Evolutionary conservation across 257 asterid species (phyloP).

Genomic region (Nyctanthes arbortristis): DNA sequence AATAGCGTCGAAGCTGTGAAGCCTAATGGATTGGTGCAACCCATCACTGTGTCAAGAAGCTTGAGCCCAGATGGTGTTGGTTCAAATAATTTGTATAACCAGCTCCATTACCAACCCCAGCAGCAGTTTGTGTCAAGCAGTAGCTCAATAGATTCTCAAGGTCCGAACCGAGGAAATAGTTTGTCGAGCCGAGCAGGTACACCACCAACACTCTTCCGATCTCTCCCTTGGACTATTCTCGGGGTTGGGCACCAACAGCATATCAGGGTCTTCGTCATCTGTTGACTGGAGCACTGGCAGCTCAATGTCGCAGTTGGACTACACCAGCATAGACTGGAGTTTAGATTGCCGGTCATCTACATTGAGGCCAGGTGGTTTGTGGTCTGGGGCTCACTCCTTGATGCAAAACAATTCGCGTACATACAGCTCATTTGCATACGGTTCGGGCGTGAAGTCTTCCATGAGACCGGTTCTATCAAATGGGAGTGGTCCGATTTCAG

Average conservation of each 20-base stretch:
- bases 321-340: slow-evolving; percentile 66
- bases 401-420: slow-evolving; percentile 40
- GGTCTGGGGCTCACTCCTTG: slow-evolving; percentile 46
- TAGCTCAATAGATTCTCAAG: slow-evolving; percentile 39
- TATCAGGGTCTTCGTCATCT: slow-evolving; percentile 49
- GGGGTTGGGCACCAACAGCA: slow-evolving; percentile 40
- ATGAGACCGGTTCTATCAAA: slow-evolving; percentile 51
- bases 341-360: slow-evolving; percentile 42
- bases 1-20: slow-evolving; percentile 32
- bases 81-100: slow-evolving; percentile 43
- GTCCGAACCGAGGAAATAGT: slow-evolving; percentile 33
- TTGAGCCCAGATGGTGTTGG: slow-evolving; percentile 36
- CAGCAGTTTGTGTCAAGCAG: slow-evolving; percentile 37
- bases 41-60: slow-evolving; percentile 43
- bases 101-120: slow-evolving; percentile 45
- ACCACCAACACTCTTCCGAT: slow-evolving; percentile 49
- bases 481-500: slow-evolving; percentile 38
- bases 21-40: slow-evolving; percentile 40
- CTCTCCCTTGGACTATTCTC: slow-evolving; percentile 68
- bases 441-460: slow-evolving; percentile 45
- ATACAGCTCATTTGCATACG: slow-evolving; percentile 52
- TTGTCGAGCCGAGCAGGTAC: slow-evolving; percentile 47
- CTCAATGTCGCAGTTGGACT: slow-evolving; percentile 48
- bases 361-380: slow-evolving; percentile 38
- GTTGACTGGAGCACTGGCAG: slow-evolving; percentile 60